Percentiles rank a stretch among this genome's conserved stretches.
These are phyloP conservation scores for Podospora fimiseda DNA, from an alignment of 495 filamentous ascomycete species.

Conservation along the genomic window DNA sequence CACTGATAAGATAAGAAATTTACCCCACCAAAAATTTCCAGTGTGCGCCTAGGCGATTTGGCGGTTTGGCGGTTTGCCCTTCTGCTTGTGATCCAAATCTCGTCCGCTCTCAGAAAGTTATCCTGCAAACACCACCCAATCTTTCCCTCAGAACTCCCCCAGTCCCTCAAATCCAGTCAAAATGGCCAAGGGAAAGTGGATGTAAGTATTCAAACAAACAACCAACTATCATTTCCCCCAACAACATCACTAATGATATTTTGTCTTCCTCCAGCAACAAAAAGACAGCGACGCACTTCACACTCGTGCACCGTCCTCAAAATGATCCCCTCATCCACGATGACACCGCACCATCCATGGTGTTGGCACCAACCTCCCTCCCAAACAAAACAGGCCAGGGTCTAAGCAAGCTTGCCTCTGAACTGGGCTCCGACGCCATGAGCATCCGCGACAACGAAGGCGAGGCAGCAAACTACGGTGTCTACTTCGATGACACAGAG, in stretches of 20 bases:
- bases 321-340: slow-evolving; percentile 95
- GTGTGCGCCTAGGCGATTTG: slow-evolving; percentile 11
- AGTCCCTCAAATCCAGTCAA: slow-evolving; percentile 21
- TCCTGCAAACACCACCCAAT: neutral
- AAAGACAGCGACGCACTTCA: slow-evolving; percentile 85
- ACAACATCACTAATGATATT: slow-evolving; percentile 7
- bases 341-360: slow-evolving; percentile 69
- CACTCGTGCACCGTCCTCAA: slow-evolving; percentile 90
- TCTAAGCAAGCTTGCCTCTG: slow-evolving; percentile 66
- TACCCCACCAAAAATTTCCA: slow-evolving; percentile 44
- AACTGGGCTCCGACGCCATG: slow-evolving; percentile 57
- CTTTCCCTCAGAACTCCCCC: neutral
- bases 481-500: slow-evolving; percentile 79
- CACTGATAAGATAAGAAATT: slow-evolving; percentile 28
- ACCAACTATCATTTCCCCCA: neutral
- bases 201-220: slow-evolving; percentile 51
- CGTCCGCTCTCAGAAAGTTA: neutral
- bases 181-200: slow-evolving; percentile 85
- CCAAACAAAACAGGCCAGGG: slow-evolving; percentile 43
- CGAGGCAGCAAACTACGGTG: slow-evolving; percentile 87
- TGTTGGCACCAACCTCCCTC: slow-evolving; percentile 54
- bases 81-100: too few relatives aligned
- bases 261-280: slow-evolving; percentile 69
- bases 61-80: too few relatives aligned
- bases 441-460: slow-evolving; percentile 82